A percentile compares a stretch with the other conserved stretches of the same genome.
These are phyloP conservation scores for Suhomyces wounanorum DNA, from an alignment of 1,139 yeast genomes.

Conservation along the genomic window DNA sequence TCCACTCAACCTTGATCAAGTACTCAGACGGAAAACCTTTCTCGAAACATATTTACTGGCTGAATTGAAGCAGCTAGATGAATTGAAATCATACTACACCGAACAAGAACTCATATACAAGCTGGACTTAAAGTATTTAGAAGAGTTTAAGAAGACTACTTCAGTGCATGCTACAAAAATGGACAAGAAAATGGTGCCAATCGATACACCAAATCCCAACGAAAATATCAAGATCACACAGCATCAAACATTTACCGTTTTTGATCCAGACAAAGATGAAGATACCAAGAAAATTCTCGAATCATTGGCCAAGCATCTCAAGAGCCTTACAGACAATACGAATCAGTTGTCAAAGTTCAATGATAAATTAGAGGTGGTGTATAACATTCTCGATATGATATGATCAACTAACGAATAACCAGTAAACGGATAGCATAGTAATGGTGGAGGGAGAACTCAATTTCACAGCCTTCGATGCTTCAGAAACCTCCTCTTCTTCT, in stretches of 20 bases:
- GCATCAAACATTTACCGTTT: constrained; percentile 10
- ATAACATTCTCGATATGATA: constrained; percentile 27
- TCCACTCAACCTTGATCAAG: constrained; percentile 35
- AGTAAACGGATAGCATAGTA: constrained; percentile 31
- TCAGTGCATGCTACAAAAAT: constrained; percentile 10
- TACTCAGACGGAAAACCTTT: constrained; percentile 31
- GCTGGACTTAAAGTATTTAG: constrained; percentile 38
- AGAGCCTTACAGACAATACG: constrained; percentile 22
- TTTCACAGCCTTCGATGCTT: background rate
- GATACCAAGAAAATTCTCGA: constrained; percentile 25
- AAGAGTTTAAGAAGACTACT: constrained; percentile 23
- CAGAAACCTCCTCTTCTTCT: background rate
- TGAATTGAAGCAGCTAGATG: constrained; percentile 40
- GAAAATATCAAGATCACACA: constrained; percentile 4
- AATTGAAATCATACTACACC: constrained; percentile 31
- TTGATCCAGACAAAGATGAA: constrained; percentile 30
- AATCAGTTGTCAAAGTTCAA: constrained; percentile 25
- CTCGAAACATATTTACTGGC: constrained; percentile 47
- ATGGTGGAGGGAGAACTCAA: background rate
- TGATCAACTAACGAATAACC: constrained; percentile 30
- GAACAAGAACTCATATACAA: constrained; percentile 27
- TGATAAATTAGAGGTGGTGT: constrained; percentile 30
- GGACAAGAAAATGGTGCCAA: constrained; percentile 10
- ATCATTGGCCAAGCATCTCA: constrained; percentile 22
- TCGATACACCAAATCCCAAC: background rate